Evolutionary conservation across 768 basidiomycete genomes (phyloP), one percentile per base, ranked within the genome.

Genomic region (Paxillus rubicundulus): DNA sequence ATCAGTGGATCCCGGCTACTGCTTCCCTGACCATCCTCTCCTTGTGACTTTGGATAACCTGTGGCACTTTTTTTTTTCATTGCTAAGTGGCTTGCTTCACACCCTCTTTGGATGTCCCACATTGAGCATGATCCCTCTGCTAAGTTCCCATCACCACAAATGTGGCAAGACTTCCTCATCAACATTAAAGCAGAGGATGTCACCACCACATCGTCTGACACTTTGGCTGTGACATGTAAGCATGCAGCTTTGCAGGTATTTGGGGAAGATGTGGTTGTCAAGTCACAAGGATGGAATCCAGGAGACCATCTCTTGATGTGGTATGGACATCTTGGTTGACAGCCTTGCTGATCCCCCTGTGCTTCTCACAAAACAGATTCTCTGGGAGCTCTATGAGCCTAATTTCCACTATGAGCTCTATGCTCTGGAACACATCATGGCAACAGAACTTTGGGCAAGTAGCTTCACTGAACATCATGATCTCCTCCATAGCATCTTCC

Each of bases 311-410:
- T 38, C 40, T 2, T 50, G 40, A 28, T 30, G 9, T n/a, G 30
- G 49, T 24, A n/a, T 30, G 30, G 4, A 28, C n/a, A 7, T 50
- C 27, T 33, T 38, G 9, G 12, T 50, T 3, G n/a, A 9, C 10
- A 24, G 24, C 14, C 49, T 50, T 14, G 2, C 36, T 2, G 37
- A 27, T 18, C 55, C 46, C 13, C 42, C 55, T 27, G 5, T 45
- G 5, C 42, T 34, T 24, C 32, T 56, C 2, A 14, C 39, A 3
- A 10, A n/a, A n/a, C 33, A 36, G 18, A 53, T 66, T 16, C 37
- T 62, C 1, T 67, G 62, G 65, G 57, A 63, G 30, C 24, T 65
- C 0, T 50, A 53, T 7, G 56, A 67, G 34, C 49, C 58, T 6
- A 58, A 60, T 24, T 67, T 67, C 33, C 5, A 27, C 2, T 60